Evolutionary conservation across 2,329 filamentous ascomycete species (phyloP).

Genomic region (Pezicula radicicola): DNA sequence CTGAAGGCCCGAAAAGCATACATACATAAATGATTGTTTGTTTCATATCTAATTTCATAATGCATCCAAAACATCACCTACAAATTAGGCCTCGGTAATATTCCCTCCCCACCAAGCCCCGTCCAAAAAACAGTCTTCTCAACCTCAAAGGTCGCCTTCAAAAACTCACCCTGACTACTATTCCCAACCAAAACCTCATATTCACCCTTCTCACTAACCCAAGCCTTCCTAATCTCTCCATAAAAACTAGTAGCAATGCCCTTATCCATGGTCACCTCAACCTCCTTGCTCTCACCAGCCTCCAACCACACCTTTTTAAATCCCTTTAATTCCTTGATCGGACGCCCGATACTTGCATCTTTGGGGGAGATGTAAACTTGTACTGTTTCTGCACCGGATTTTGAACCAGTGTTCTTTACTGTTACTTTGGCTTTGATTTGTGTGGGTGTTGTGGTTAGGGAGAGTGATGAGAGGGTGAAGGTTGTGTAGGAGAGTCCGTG

Average conservation of each 20-base stretch:
- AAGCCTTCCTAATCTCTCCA: slow-evolving; percentile 36
- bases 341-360: slow-evolving; percentile 29
- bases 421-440: slow-evolving; percentile 21
- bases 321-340: slow-evolving; percentile 40
- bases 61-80: background rate
- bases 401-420: slow-evolving; percentile 25
- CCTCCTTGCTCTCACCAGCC: slow-evolving; percentile 30
- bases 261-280: slow-evolving; percentile 28
- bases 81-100: background rate
- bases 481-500: slow-evolving; percentile 75
- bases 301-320: slow-evolving; percentile 39
- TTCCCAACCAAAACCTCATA: slow-evolving; percentile 36
- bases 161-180: slow-evolving; percentile 19
- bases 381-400: slow-evolving; percentile 25
- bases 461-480: slow-evolving; percentile 38
- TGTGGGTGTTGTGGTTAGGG: background rate
- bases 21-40: background rate
- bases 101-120: background rate
- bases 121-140: background rate
- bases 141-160: background rate
- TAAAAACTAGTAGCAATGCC: slow-evolving; percentile 35
- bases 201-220: slow-evolving; percentile 33
- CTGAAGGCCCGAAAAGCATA: too few species aligned
- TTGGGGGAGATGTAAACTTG: slow-evolving; percentile 29
- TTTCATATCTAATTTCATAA: background rate